A percentile compares a stretch with the other conserved stretches of the same genome.
Conservation (phyloP, 169 alveolate species). For the Amoebophrya sp. region DNA sequence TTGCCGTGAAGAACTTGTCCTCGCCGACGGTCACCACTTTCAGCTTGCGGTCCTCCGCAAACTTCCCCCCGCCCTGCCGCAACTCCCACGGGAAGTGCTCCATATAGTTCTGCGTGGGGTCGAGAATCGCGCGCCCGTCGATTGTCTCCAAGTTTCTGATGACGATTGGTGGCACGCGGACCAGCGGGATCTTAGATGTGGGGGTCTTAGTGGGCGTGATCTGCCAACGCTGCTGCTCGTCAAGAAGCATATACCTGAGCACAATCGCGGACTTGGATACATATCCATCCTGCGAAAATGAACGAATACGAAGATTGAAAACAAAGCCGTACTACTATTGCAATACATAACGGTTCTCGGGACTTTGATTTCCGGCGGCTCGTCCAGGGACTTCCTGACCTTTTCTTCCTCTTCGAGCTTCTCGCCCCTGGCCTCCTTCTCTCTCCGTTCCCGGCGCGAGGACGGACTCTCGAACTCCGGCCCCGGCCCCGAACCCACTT, state of each 20-base stretch:
- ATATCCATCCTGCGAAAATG: too few species aligned
- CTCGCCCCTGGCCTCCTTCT: too few species aligned
- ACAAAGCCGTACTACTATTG: too few species aligned
- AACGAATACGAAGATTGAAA: too few species aligned
- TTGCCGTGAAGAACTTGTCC: neutral
- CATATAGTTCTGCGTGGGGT: neutral
- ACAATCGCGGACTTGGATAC: too few species aligned
- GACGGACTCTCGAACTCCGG: too few species aligned
- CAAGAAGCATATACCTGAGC: neutral
- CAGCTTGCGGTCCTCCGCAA: neutral
- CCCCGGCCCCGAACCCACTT: neutral
- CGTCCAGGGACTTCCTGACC: too few species aligned
- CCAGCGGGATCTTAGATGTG: neutral
- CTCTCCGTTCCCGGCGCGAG: too few species aligned
- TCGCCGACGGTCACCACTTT: neutral
- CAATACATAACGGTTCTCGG: too few species aligned
- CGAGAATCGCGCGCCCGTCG: neutral
- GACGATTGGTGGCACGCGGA: neutral
- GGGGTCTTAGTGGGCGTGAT: neutral
- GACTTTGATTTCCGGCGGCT: too few species aligned
- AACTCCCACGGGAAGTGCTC: neutral
- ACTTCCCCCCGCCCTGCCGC: neutral
- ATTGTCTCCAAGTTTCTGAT: neutral
- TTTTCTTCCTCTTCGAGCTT: too few species aligned
- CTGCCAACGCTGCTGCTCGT: neutral